Base-by-base conservation (phyloP, 2,329 filamentous ascomycete species). In the Colletotrichum liaoningense region DNA sequence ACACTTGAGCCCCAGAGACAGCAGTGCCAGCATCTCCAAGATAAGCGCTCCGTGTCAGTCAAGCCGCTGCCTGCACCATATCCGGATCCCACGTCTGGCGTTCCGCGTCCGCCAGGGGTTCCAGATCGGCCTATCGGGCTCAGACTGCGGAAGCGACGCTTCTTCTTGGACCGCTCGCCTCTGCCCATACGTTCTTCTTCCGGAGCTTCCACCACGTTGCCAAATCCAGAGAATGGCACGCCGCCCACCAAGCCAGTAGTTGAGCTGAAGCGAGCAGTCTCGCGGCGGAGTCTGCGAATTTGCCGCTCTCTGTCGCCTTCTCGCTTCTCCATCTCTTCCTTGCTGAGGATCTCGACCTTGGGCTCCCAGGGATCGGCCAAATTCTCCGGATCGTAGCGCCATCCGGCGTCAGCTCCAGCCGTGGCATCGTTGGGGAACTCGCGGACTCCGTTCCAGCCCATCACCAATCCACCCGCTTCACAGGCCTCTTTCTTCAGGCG, bases 261-360 rank as follows among this genome's bases (percentile, higher is more conserved):
- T 57, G 94, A 96, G 71, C 94, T 97, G 81, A 98, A 98, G 30
- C 95, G 90, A 1, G 96, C 96, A 11, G 96, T 98, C 82, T 99
- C 97, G 80, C 97, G 89, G 69, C 97, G 90, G 75, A 98, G 85
- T 72, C 97, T 89, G 72, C 97, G 89, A 52, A 98, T 93, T 83
- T 98, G 95, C 68, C 97, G 89, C 83, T 99, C 97, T 55, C 97
- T 90, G 80, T 99, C 97, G 64, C 95, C 95, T 83, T 99, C 97
- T 33, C 97, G 91, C 85, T 97, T 97, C 84, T 99, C 97, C 67
- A 99, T 98, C 80, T 99, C 97, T 78, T 99, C 97, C 78, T 98
- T 97, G 52, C 93, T 95, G 2, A 99, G 85, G 0, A 89, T 87
- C 81, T 96, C 94, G 9, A 97, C 88, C 84, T 94, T 94, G 7